Evolutionary conservation across 192 early-diverging fungal species (phyloP), one percentile per base, ranked within the genome.

Genomic region (Coemansia sp.): DNA sequence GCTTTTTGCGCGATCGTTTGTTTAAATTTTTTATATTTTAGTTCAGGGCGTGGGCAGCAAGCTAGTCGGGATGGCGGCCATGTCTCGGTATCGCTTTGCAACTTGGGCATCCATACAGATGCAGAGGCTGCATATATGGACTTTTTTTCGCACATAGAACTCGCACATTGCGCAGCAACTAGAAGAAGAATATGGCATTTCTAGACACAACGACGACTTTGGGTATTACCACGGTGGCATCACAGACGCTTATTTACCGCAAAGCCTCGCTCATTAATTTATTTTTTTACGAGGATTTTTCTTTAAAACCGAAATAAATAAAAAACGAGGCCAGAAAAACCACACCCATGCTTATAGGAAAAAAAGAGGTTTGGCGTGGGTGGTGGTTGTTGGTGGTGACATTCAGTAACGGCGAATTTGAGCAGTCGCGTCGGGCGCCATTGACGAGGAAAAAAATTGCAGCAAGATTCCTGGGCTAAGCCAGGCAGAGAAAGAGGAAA

Each of bases 1-100:
- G 28, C 30, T 56, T 32, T 36, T 56, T 20, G 54, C 54, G 34
- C 54, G 54, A 56, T 56, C 54, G 19, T 30, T 56, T 56, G 28
- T 32, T 28, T 55, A n/a, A n/a, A n/a, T n/a, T 16, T 35, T 51
- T 51, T 51, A 22, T 51, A 27, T 24, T 51, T 51, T 20, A 19
- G 4, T 51, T 51, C 49, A 51, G 13, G 39, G 39, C 39, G 39
- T 42, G 39, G 39, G 39, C 39, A 42, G 13, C 39, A 42, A 42
- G 14, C 11, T 16, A 32, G n/a, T 32, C 30, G 30, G 30, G 30
- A 32, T 32, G 30, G 4, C 16, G 14, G 39, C 39, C 39, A 42
- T 42, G 39, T 42, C 39, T 42, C 39, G 39, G 39, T 42, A 16
- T 42, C 14, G 8, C 14, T 16, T 42, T 13, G 16, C 39, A 42